Conservation (phyloP, 2,329 filamentous ascomycete species). For the Neofusicoccum sp. region DNA sequence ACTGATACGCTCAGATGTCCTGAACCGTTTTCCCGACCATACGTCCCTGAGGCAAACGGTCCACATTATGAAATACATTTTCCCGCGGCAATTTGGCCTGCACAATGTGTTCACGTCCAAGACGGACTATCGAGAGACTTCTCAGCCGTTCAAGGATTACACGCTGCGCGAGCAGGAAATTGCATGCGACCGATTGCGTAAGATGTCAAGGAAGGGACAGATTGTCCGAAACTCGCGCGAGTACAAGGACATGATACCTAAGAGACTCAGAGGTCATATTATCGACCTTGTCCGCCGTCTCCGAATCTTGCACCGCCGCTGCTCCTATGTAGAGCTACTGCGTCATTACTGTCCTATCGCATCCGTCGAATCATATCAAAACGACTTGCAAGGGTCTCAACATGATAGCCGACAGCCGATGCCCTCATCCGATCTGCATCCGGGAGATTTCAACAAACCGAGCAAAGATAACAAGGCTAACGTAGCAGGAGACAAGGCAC, state of each 20-base stretch:
- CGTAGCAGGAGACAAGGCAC: not conserved
- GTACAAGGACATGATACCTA: constrained; percentile 52
- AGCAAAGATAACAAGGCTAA: too few species aligned
- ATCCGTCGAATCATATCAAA: not conserved
- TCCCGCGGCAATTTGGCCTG: constrained; percentile 83
- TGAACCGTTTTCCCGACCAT: constrained; percentile 66
- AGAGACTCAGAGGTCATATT: constrained; percentile 64
- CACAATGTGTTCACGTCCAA: constrained; percentile 87
- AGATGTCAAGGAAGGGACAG: constrained; percentile 25
- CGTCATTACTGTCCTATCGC: constrained; percentile 66
- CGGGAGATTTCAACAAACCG: not conserved
- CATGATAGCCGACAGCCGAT: not conserved
- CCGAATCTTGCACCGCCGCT: constrained; percentile 68
- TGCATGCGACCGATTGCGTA: constrained; percentile 17
- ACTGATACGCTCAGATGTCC: constrained; percentile 60
- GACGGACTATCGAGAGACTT: constrained; percentile 63
- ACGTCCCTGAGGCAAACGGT: constrained; percentile 55
- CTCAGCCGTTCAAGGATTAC: constrained; percentile 79
- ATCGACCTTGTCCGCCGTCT: constrained; percentile 63
- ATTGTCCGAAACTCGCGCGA: constrained; percentile 27
- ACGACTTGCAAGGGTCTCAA: not conserved
- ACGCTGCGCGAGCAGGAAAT: constrained; percentile 84
- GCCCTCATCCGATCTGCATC: not conserved
- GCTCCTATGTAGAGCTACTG: constrained; percentile 76
- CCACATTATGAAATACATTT: constrained; percentile 87